Evolutionary conservation across 768 basidiomycete genomes (phyloP).

Genomic region (Lactifluus hygrophoroides): DNA sequence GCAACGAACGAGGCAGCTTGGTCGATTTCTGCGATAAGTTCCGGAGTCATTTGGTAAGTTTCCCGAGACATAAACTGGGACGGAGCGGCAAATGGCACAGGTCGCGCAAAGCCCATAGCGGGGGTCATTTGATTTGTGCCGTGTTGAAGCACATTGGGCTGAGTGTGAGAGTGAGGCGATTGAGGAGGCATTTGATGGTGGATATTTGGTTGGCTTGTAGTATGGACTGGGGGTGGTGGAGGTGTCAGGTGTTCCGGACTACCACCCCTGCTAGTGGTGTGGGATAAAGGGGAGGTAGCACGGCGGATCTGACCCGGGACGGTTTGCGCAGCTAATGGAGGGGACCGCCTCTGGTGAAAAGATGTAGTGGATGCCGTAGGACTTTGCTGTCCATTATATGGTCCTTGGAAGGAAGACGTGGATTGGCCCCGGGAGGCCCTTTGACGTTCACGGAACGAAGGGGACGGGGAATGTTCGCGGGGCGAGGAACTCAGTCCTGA

Average conservation of each 20-base stretch:
- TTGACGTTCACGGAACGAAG: conserved; percentile 19
- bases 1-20: conserved; percentile 10
- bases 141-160: conserved; percentile 11
- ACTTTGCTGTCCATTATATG: conserved; percentile 16
- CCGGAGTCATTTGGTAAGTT: conserved; percentile 11
- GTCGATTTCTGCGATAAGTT: conserved; percentile 17
- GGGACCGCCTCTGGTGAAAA: conserved; percentile 18
- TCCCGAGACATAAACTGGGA: conserved; percentile 14
- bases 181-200: conserved; percentile 5
- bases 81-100: conserved; percentile 6
- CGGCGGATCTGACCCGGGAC: conserved; percentile 16
- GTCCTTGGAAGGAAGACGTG: conserved; percentile 10
- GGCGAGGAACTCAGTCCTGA: conserved; percentile 17
- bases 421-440: conserved; percentile 17
- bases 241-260: conserved; percentile 15
- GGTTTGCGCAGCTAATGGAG: conserved; percentile 18
- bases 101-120: conserved; percentile 11
- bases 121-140: conserved; percentile 13
- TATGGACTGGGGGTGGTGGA: conserved; percentile 9
- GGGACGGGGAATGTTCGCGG: conserved; percentile 19
- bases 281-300: conserved; percentile 17
- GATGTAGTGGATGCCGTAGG: conserved; percentile 19
- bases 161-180: conserved; percentile 5
- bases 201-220: conserved; percentile 9
- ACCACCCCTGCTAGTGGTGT: conserved; percentile 15